A percentile compares a stretch with the other conserved stretches of the same genome.
Conservation (phyloP, 2,329 filamentous ascomycete genomes). For the Cladosporium sp. region DNA sequence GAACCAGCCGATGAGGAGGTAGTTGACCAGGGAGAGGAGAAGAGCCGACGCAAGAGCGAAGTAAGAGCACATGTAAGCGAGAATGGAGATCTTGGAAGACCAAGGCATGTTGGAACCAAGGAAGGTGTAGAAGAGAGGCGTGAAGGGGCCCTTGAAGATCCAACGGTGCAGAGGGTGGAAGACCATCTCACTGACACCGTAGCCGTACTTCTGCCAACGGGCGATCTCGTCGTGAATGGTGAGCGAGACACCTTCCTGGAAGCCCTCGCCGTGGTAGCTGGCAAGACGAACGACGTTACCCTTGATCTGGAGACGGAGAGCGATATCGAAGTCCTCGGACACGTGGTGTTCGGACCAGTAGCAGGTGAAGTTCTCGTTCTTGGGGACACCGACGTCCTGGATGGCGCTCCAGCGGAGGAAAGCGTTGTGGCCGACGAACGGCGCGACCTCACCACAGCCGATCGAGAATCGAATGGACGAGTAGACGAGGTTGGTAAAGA, state of each 20-base stretch:
- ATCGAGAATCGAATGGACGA: constrained; percentile 67
- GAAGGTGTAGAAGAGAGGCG: constrained; percentile 59
- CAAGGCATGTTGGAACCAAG: constrained; percentile 58
- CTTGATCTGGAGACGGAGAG: constrained; percentile 65
- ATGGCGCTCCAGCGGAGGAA: constrained; percentile 66
- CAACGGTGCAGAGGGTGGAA: constrained; percentile 64
- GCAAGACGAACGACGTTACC: constrained; percentile 67
- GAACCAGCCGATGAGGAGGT: constrained; percentile 68
- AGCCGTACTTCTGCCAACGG: constrained; percentile 71
- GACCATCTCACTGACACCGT: constrained; percentile 66
- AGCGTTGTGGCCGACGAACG: constrained; percentile 75
- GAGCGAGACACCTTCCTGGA: constrained; percentile 69
- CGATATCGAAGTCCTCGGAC: constrained; percentile 75
- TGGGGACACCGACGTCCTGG: constrained; percentile 58
- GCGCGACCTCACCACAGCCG: constrained; percentile 66
- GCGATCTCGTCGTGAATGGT: constrained; percentile 69
- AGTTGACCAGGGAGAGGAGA: constrained; percentile 64
- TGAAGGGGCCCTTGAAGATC: constrained; percentile 62
- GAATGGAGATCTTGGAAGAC: constrained; percentile 65
- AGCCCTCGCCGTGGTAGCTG: constrained; percentile 64
- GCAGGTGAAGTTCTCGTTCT: constrained; percentile 57
- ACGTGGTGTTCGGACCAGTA: constrained; percentile 74
- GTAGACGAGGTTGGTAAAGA: constrained; percentile 76
- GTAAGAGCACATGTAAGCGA: constrained; percentile 68
- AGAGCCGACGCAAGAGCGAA: constrained; percentile 66